Evolutionary conservation across 352 stramenopile species (phyloP).

Genomic region (Lagenidium sp.): DNA sequence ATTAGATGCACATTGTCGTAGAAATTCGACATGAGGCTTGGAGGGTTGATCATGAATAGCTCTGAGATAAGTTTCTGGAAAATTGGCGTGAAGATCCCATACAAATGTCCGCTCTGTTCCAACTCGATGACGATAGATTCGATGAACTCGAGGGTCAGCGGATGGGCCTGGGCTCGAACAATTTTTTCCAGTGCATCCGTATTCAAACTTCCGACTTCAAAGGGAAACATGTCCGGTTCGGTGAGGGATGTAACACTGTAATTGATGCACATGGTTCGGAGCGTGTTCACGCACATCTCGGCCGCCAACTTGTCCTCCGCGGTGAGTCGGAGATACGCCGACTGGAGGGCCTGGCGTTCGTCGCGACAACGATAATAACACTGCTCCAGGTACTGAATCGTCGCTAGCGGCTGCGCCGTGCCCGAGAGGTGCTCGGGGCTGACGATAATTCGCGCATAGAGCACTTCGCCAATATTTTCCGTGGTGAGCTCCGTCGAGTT

Average conservation of each 20-base stretch:
- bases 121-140: slow-evolving; percentile 40
- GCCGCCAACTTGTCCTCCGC: slow-evolving; percentile 38
- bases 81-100: slow-evolving; percentile 57
- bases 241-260: slow-evolving; percentile 78
- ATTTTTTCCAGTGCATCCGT: slow-evolving; percentile 60
- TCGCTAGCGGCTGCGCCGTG: slow-evolving; percentile 41
- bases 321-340: slow-evolving; percentile 38
- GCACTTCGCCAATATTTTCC: slow-evolving; percentile 51
- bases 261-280: slow-evolving; percentile 76
- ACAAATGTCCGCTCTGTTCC: slow-evolving; percentile 37
- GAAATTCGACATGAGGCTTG: slow-evolving; percentile 66
- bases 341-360: slow-evolving; percentile 59
- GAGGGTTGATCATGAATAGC: slow-evolving; percentile 70
- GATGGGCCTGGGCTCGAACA: slow-evolving; percentile 40
- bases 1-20: slow-evolving; percentile 68
- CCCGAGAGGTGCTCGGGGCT: slow-evolving; percentile 38
- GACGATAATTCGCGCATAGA: slow-evolving; percentile 63
- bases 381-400: slow-evolving; percentile 64
- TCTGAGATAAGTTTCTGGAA: slow-evolving; percentile 76
- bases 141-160: slow-evolving; percentile 47
- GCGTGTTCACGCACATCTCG: slow-evolving; percentile 36
- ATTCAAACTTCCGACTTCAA: slow-evolving; percentile 55
- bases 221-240: slow-evolving; percentile 83
- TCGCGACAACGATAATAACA: slow-evolving; percentile 66
- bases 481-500: slow-evolving; percentile 14